A percentile compares a stretch with the other conserved stretches of the same genome.
Evolutionary conservation across 305 asterid genomes (phyloP).

Genomic region (Rubia balearica): DNA sequence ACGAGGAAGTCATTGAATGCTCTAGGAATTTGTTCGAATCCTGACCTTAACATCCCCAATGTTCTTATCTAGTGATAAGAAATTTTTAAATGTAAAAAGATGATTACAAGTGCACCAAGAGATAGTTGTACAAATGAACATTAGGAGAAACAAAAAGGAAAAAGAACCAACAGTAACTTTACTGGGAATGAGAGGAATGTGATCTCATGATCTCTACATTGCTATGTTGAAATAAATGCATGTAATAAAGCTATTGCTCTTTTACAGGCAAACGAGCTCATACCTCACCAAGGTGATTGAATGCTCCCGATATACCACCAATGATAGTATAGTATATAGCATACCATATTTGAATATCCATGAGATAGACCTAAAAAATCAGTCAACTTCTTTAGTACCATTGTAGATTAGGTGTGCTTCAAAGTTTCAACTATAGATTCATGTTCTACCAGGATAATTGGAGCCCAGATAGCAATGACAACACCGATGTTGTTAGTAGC

Average conservation of each 20-base stretch:
- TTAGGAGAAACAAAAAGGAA: background rate
- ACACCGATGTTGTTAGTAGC: conserved; percentile 77
- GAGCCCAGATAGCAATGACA: conserved; percentile 90
- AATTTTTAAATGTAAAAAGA: conserved; percentile 12
- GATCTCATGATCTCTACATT: background rate
- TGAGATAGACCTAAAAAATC: conserved; percentile 68
- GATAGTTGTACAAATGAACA: conserved; percentile 6
- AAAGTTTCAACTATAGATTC: conserved; percentile 5
- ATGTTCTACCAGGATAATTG: conserved; percentile 69
- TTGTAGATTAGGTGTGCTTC: conserved; percentile 10
- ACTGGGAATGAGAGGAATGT: background rate
- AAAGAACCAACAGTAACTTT: background rate
- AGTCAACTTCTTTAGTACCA: conserved; percentile 23
- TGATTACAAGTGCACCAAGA: background rate
- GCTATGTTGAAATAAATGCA: background rate
- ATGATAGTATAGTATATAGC: conserved; percentile 78
- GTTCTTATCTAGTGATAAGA: conserved; percentile 67
- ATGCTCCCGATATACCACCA: conserved; percentile 97
- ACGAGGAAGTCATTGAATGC: conserved; percentile 89
- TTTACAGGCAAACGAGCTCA: conserved; percentile 22
- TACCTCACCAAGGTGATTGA: conserved; percentile 99
- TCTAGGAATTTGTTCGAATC: conserved; percentile 82
- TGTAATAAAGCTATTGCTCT: background rate
- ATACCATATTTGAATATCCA: conserved; percentile 99
- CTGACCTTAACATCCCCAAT: conserved; percentile 93